Conservation (phyloP, 1,139 yeast species). For the Geotrichum restrictum region DNA sequence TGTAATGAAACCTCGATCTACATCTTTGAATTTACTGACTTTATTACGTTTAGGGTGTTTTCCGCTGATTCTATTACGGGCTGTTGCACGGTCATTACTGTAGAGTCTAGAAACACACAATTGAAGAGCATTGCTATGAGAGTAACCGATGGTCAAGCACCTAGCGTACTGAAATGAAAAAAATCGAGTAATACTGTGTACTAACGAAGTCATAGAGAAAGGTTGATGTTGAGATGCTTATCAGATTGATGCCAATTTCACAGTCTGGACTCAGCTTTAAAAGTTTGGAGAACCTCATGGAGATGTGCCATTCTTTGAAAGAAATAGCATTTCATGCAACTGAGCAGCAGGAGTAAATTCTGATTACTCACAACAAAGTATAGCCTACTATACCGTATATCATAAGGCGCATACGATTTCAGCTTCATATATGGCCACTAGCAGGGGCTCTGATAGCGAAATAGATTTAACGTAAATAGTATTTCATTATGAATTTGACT, state of each 20-base stretch:
- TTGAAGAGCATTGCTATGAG: conserved; percentile 6
- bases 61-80: conserved; percentile 15
- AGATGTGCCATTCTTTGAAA: conserved; percentile 11
- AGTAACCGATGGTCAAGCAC: not conserved
- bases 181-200: no score
- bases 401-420: no score
- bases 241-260: conserved; percentile 12
- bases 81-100: conserved; percentile 13
- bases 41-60: conserved; percentile 7
- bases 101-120: conserved; percentile 17
- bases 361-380: no score
- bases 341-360: no score
- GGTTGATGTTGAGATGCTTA: conserved; percentile 14
- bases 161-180: not conserved
- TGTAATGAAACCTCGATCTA: conserved; percentile 3
- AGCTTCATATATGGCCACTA: not conserved
- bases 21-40: not conserved
- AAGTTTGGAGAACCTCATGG: conserved; percentile 12
- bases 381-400: no score
- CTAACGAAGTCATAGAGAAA: not conserved
- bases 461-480: not conserved
- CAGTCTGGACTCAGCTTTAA: conserved; percentile 1
- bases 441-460: not conserved
- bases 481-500: not conserved
- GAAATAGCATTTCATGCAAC: conserved; percentile 8